Conservation (phyloP, 768 basidiomycete genomes). For the Kwoniella shandongensis region DNA sequence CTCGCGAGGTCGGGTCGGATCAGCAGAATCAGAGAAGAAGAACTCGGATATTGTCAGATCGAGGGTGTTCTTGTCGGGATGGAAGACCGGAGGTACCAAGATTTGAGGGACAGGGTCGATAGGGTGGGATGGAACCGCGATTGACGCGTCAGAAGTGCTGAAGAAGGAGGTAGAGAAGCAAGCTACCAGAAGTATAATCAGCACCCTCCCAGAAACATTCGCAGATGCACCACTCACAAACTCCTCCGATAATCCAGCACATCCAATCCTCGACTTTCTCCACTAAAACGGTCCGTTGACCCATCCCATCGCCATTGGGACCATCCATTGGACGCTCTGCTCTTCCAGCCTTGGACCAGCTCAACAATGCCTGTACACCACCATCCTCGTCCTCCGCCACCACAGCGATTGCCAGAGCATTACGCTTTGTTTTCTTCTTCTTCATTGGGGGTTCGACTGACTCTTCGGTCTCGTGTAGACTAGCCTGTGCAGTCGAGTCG, state of each 20-base stretch:
- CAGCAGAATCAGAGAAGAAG: conserved; percentile 65
- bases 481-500: not conserved
- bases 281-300: conserved; percentile 49
- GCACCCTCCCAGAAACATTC: not conserved
- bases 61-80: conserved; percentile 68
- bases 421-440: conserved; percentile 28
- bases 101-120: conserved; percentile 89
- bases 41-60: conserved; percentile 86
- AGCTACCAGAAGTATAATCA: conserved; percentile 11
- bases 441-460: conserved; percentile 16
- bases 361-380: conserved; percentile 20
- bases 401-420: conserved; percentile 38
- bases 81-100: conserved; percentile 74
- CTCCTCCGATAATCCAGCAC: conserved; percentile 94
- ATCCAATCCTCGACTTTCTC: conserved; percentile 94
- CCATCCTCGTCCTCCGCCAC: conserved; percentile 37
- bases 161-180: conserved; percentile 81
- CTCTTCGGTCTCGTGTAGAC: not conserved
- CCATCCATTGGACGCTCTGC: conserved; percentile 4
- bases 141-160: conserved; percentile 62
- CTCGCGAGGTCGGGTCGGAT: not conserved
- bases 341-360: conserved; percentile 27
- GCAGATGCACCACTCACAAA: conserved; percentile 61
- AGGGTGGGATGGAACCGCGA: conserved; percentile 64
- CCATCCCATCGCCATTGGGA: conserved; percentile 3